Percentiles rank a stretch among this genome's conserved stretches.
Conservation (phyloP, 2,329 filamentous ascomycete species). For the Neophaeococcomyces aloes region DNA sequence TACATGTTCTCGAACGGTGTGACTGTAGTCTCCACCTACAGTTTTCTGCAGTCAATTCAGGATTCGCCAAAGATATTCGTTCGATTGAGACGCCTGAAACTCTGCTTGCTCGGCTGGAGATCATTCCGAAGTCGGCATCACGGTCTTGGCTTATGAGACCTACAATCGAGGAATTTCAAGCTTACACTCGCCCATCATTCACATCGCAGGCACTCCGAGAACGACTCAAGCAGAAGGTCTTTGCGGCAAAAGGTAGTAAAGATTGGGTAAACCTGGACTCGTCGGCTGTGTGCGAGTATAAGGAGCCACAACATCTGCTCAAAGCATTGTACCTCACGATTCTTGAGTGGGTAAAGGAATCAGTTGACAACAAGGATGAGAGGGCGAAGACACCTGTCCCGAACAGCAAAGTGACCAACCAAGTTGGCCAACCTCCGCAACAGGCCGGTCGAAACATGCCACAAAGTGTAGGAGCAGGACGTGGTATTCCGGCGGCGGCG, state of each 20-base stretch:
- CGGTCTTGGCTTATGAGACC: slow-evolving; percentile 19
- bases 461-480: not conserved
- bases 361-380: slow-evolving; percentile 1
- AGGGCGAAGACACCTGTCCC: not conserved
- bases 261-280: slow-evolving; percentile 18
- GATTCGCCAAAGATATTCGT: slow-evolving; percentile 9
- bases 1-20: slow-evolving; percentile 17
- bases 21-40: slow-evolving; percentile 15
- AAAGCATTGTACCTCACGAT: slow-evolving; percentile 17
- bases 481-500: not conserved
- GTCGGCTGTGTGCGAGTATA: slow-evolving; percentile 15
- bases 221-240: slow-evolving; percentile 18
- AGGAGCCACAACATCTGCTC: slow-evolving; percentile 15
- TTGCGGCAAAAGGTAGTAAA: slow-evolving; percentile 9
- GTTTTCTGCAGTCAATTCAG: slow-evolving; percentile 13
- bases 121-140: slow-evolving; percentile 11
- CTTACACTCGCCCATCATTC: slow-evolving; percentile 19
- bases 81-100: slow-evolving; percentile 9
- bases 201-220: slow-evolving; percentile 12
- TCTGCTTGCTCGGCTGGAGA: slow-evolving; percentile 19
- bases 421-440: not conserved
- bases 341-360: slow-evolving; percentile 14
- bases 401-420: slow-evolving; percentile 1
- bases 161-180: slow-evolving; percentile 19
- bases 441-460: not conserved